Percentiles rank a stretch among this genome's conserved stretches.
phyloP scores from a whole-genome alignment of 1,139 yeast species.

The Kodamaea ohmeri region DNA sequence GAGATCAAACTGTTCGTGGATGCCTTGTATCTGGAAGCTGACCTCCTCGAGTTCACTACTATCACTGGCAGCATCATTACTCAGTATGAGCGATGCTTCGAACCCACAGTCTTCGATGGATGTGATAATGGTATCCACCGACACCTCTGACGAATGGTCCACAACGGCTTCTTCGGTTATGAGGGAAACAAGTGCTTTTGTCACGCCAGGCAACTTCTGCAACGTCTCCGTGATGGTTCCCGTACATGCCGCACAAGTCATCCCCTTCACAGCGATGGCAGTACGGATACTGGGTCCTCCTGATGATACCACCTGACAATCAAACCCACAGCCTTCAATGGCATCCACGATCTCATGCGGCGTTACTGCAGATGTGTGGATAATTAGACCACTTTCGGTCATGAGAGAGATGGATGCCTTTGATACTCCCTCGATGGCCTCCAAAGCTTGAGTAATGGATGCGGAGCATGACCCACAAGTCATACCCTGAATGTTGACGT shows the following conservation, averaged over 20 bases:
- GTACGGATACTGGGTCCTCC: constrained; percentile 1
- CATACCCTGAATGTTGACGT: constrained; percentile 58
- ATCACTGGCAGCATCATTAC: constrained; percentile 7
- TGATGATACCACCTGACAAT: constrained; percentile 36
- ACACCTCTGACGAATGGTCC: constrained; percentile 16
- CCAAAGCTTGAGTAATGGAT: constrained; percentile 57
- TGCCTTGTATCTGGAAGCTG: constrained; percentile 35
- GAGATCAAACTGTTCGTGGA: constrained; percentile 27
- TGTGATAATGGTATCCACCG: constrained; percentile 16
- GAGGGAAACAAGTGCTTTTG: constrained; percentile 30
- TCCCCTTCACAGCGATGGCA: constrained; percentile 23
- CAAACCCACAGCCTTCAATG: constrained; percentile 79
- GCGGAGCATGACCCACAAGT: constrained; percentile 83
- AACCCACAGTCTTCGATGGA: constrained; percentile 39
- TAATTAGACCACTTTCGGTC: constrained; percentile 67
- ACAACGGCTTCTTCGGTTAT: constrained; percentile 38
- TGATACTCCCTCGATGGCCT: constrained; percentile 45
- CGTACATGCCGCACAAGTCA: constrained; percentile 43
- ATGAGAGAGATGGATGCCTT: constrained; percentile 63
- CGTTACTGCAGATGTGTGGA: constrained; percentile 36
- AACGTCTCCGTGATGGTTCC: constrained; percentile 30
- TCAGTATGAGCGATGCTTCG: constrained; percentile 23
- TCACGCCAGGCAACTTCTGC: constrained; percentile 22
- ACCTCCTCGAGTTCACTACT: constrained; percentile 35
- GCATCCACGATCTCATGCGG: constrained; percentile 39